Conservation (phyloP, 2,329 filamentous ascomycete genomes). For the Ceratocystis variospora region DNA sequence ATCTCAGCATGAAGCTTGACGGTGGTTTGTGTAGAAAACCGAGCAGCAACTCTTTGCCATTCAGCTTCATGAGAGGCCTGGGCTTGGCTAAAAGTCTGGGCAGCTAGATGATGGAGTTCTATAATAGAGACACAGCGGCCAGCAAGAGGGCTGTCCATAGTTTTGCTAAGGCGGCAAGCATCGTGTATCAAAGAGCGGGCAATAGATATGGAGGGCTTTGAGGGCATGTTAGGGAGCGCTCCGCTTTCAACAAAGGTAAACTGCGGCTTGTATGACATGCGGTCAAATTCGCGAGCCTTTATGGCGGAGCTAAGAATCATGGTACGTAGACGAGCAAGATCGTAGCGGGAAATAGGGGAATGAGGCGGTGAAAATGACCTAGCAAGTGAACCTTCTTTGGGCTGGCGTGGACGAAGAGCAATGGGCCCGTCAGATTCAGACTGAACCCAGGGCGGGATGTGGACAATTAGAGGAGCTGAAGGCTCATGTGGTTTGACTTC, state of each 20-base stretch:
- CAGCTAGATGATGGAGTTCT: constrained; percentile 39
- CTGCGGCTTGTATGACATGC: constrained; percentile 42
- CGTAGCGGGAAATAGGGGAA: constrained; percentile 46
- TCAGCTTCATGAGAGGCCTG: constrained; percentile 35
- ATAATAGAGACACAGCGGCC: constrained; percentile 29
- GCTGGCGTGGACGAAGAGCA: constrained; percentile 20
- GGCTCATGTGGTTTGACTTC: constrained; percentile 27
- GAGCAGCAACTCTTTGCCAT: constrained; percentile 47
- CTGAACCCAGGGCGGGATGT: constrained; percentile 5
- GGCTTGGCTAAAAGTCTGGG: constrained; percentile 36
- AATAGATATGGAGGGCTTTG: background rate
- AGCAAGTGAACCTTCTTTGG: background rate
- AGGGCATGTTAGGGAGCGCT: constrained; percentile 8
- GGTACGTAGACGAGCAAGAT: constrained; percentile 64
- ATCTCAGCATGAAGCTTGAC: constrained; percentile 38
- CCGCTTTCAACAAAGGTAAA: constrained; percentile 26
- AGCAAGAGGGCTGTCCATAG: constrained; percentile 21
- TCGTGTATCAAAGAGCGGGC: constrained; percentile 29
- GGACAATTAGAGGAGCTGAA: constrained; percentile 1
- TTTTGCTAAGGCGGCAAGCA: constrained; percentile 31
- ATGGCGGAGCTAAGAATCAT: constrained; percentile 75
- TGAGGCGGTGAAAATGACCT: background rate
- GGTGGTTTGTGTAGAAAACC: constrained; percentile 43
- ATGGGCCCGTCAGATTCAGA: constrained; percentile 19
- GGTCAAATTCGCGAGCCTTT: constrained; percentile 68